Base-by-base conservation (phyloP, 257 asterid species). In the Datura wrightii region DNA sequence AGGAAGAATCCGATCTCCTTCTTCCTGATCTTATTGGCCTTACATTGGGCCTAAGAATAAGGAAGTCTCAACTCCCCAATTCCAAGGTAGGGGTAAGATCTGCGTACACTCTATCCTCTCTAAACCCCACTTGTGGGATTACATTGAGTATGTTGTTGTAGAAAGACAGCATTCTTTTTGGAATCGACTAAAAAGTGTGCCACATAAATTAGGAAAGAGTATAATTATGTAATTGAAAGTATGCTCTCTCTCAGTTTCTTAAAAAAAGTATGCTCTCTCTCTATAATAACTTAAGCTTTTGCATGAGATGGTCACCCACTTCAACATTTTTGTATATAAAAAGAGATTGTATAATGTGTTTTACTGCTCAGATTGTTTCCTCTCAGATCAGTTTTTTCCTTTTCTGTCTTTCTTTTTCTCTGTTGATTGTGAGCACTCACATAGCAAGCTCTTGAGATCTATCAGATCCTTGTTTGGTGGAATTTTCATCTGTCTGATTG, bases 401-500 rank as follows among this genome's bases (percentile, higher is more conserved):
- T 13, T 74, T 31, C 82, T 52, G 82, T 31, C 48, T 78, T 52
- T 48, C 82, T 34, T 78, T 34, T 15, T 36, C 48, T 78, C 14
- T 37, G 15, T 24, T 24, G 62, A 76, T 76, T 34, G 63, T 76
- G 81, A 50, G 31, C 46, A 31, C 48, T 78, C 82, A 52, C 31
- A 34, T 78, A 52, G 63, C 82, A 52, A 52, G 31, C 48, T 78
- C 63, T 52, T 52, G 82, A 52, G 63, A 34, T 78, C 34, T 34
- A 31, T 78, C 14, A 78, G 82, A 78, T 52, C 46, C 48, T 52
- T 15, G 82, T 78, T 78, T 52, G 34, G 65, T 52, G 46, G 63
- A 16, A 78, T 78, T 78, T 76, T 31, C 48, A 53, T 78, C 65
- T 2, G 9, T 78, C 82, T 78, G 82, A 78, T 78, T 52, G 81